phyloP scores from a whole-genome alignment of 202 grass and related monocot species.

The Cymbopogon flexuosus region DNA sequence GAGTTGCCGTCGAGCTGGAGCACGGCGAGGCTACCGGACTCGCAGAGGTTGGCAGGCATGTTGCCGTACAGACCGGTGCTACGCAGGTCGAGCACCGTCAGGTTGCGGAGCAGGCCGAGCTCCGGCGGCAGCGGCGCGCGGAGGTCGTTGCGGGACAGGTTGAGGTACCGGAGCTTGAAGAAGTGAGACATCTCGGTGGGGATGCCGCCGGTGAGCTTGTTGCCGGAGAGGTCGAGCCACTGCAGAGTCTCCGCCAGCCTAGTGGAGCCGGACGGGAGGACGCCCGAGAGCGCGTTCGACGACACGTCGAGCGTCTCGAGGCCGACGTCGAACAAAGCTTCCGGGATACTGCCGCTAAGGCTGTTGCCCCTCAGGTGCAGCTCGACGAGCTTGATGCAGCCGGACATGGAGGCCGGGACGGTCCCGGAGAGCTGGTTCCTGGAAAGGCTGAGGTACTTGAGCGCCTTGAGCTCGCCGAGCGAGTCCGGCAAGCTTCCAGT shows the following conservation, averaged over 20 bases:
- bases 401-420: slow-evolving; percentile 51
- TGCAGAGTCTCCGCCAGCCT: slow-evolving; percentile 54
- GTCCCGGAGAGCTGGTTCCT: slow-evolving; percentile 51
- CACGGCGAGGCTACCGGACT: slow-evolving; percentile 70
- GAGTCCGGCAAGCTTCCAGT: slow-evolving; percentile 60
- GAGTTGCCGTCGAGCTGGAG: slow-evolving; percentile 82
- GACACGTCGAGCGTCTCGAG: slow-evolving; percentile 79
- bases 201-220: slow-evolving; percentile 57
- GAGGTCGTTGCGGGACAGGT: slow-evolving; percentile 76
- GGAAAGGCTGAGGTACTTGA: slow-evolving; percentile 67
- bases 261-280: slow-evolving; percentile 47
- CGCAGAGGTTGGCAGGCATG: slow-evolving; percentile 56
- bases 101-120: slow-evolving; percentile 57
- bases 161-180: slow-evolving; percentile 62
- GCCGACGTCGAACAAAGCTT: slow-evolving; percentile 61
- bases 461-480: slow-evolving; percentile 65
- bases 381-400: slow-evolving; percentile 61
- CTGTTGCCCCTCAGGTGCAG: slow-evolving; percentile 51
- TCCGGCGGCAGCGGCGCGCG: slow-evolving; percentile 67
- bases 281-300: slow-evolving; percentile 59
- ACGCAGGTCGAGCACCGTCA: slow-evolving; percentile 84
- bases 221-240: slow-evolving; percentile 75
- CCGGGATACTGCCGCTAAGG: slow-evolving; percentile 61
- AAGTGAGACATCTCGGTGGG: slow-evolving; percentile 67
- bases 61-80: slow-evolving; percentile 50